Percentiles rank a stretch among this genome's conserved stretches.
Evolutionary conservation across 305 asterid genomes (phyloP).

Genomic region (Solanum chacoense): DNA sequence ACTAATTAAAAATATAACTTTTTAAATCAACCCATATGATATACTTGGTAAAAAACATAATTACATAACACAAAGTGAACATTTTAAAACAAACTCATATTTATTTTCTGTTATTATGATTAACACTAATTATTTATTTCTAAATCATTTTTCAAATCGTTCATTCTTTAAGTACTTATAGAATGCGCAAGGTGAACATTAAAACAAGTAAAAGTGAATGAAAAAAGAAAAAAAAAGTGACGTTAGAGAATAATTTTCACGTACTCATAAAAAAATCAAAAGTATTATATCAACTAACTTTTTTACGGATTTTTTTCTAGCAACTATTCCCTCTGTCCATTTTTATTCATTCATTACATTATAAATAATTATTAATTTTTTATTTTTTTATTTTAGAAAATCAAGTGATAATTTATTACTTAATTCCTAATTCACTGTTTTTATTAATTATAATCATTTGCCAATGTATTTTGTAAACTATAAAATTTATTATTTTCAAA

Average conservation of each 20-base stretch:
- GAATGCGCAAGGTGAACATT: neutral
- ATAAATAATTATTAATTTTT: no score
- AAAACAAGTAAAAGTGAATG: neutral
- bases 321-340: neutral
- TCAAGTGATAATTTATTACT: neutral
- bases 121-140: neutral
- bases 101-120: no score
- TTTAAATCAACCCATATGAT: neutral
- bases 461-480: neutral
- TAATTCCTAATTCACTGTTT: neutral
- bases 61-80: neutral
- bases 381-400: no score
- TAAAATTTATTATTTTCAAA: no score
- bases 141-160: no score
- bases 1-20: neutral
- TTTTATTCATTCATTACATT: neutral
- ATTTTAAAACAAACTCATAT: no score
- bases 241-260: neutral
- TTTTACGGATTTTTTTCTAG: neutral
- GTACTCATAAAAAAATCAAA: neutral
- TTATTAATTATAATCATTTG: neutral
- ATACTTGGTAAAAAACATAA: neutral
- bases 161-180: neutral
- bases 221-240: neutral
- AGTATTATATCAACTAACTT: neutral